These are phyloP conservation scores for Melocanna baccifera DNA, from an alignment of 176 grass and related monocot genomes.

Conservation along the genomic window DNA sequence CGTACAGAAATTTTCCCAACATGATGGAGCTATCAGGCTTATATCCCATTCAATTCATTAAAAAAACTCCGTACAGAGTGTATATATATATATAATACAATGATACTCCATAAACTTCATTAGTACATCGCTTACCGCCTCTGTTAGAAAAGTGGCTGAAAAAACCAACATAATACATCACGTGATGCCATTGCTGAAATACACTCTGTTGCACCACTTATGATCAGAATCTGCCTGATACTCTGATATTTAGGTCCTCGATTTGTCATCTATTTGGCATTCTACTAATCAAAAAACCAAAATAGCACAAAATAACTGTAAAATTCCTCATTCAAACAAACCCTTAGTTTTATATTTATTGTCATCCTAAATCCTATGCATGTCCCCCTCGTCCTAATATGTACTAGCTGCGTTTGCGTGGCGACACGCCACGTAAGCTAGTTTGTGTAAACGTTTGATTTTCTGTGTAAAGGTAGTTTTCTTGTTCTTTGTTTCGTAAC, in stretches of 20 bases:
- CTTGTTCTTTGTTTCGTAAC: too few relatives aligned
- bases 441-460: too few relatives aligned
- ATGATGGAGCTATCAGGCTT: neutral
- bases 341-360: neutral
- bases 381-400: neutral
- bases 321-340: neutral
- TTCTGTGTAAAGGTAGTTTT: too few relatives aligned
- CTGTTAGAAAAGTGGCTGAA: neutral
- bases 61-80: neutral
- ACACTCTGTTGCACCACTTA: neutral
- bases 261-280: neutral
- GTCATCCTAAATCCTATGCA: neutral
- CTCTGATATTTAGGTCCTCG: neutral
- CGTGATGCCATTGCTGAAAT: neutral
- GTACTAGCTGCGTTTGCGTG: too few relatives aligned
- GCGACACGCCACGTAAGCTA: too few relatives aligned
- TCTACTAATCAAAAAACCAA: neutral
- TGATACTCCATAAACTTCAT: neutral
- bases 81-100: neutral
- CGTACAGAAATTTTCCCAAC: neutral
- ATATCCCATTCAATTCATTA: neutral
- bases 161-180: neutral
- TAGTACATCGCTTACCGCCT: neutral
- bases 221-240: neutral
- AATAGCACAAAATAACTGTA: neutral